Percentiles rank a stretch among this genome's conserved stretches.
These are phyloP conservation scores for Verticillium nubilum DNA, from an alignment of 2,329 filamentous ascomycete genomes.

Conservation along the genomic window DNA sequence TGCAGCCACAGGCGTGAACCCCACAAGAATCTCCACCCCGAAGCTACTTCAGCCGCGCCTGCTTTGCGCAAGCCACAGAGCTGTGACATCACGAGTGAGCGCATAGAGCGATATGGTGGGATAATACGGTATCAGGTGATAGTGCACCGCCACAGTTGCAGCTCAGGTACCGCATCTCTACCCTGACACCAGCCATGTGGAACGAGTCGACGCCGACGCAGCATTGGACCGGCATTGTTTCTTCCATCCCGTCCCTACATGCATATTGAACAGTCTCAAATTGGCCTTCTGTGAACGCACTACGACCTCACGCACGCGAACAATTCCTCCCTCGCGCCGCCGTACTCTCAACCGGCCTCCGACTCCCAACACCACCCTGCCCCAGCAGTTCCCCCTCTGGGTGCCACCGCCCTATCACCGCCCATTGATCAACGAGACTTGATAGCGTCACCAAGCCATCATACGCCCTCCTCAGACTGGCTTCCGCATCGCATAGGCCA, in stretches of 20 bases:
- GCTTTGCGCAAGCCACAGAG: not conserved
- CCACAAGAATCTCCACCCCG: not conserved
- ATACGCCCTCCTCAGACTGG: not conserved
- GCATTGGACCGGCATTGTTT: not conserved
- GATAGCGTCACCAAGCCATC: not conserved
- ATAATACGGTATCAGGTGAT: conserved; percentile 7
- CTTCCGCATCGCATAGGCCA: not conserved
- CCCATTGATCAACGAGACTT: not conserved
- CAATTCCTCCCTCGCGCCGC: not conserved
- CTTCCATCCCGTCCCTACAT: not conserved
- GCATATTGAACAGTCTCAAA: not conserved
- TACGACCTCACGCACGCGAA: not conserved
- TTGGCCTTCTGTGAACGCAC: not conserved
- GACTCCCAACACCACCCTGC: not conserved
- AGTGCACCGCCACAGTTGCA: not conserved
- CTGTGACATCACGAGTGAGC: conserved; percentile 11
- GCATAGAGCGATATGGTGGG: conserved; percentile 1
- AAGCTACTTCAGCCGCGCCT: not conserved
- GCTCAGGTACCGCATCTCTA: conserved; percentile 2
- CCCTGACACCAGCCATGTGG: not conserved
- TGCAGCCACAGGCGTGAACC: not conserved
- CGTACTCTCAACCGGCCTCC: not conserved
- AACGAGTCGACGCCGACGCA: not conserved
- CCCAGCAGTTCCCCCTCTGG: not conserved
- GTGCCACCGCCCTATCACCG: not conserved